Conservation (phyloP, 2,329 filamentous ascomycete genomes). For the Calonectria multiphialidica region DNA sequence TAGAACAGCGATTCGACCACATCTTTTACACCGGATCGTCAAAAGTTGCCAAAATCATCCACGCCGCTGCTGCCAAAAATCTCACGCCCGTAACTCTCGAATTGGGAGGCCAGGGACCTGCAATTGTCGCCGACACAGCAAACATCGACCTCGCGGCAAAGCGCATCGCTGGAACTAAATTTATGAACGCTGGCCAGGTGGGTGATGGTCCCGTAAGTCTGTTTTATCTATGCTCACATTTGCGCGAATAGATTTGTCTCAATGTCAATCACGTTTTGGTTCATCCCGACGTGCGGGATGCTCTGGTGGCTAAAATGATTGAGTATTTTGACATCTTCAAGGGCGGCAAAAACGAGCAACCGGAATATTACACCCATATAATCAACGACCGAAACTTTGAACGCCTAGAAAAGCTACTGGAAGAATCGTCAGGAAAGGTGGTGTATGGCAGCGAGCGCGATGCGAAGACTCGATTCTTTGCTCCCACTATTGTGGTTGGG, state of each 20-base stretch:
- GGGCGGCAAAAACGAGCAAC: not conserved
- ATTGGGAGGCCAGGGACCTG: conserved; percentile 59
- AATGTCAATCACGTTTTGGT: conserved; percentile 58
- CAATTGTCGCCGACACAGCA: conserved; percentile 54
- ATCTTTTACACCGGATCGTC: conserved; percentile 60
- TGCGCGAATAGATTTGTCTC: conserved; percentile 33
- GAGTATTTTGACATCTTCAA: conserved; percentile 39
- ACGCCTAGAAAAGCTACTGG: conserved; percentile 52
- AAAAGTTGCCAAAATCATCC: conserved; percentile 52
- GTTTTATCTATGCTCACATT: not conserved
- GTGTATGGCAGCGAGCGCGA: conserved; percentile 50
- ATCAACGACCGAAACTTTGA: conserved; percentile 58
- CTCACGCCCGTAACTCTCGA: conserved; percentile 58
- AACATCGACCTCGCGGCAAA: conserved; percentile 57
- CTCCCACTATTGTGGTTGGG: conserved; percentile 53
- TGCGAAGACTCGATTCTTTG: conserved; percentile 45
- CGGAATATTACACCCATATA: conserved; percentile 49
- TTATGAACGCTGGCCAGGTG: conserved; percentile 38
- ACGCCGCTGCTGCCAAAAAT: conserved; percentile 55
- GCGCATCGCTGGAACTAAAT: conserved; percentile 56
- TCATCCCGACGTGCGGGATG: conserved; percentile 52
- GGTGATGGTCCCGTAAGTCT: not conserved
- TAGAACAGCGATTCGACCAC: conserved; percentile 54
- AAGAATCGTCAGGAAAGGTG: conserved; percentile 51
- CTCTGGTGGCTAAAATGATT: conserved; percentile 49